Conservation (phyloP, 257 asterid genomes). For the Nicotiana otophora region DNA sequence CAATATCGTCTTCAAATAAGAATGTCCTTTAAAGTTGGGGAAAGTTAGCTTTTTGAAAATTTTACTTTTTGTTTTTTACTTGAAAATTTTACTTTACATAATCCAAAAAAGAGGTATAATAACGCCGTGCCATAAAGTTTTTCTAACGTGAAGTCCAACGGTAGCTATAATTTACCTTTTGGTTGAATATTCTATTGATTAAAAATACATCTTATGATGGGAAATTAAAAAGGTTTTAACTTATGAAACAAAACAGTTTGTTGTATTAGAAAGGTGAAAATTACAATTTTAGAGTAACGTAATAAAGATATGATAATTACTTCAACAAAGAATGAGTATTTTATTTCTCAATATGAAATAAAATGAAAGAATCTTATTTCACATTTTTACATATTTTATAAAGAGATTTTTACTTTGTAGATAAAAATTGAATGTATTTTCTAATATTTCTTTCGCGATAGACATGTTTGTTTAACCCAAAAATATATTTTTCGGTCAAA, state of each 20-base stretch:
- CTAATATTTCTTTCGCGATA: not conserved
- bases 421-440: not conserved
- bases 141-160: not conserved
- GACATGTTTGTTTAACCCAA: not conserved
- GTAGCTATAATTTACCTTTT: not conserved
- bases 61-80: not conserved
- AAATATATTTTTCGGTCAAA: no score
- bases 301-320: not conserved
- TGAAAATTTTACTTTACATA: not conserved
- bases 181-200: not conserved
- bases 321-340: not conserved
- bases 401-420: not conserved
- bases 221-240: not conserved
- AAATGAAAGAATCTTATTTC: not conserved
- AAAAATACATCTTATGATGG: not conserved
- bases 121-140: not conserved
- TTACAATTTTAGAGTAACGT: not conserved
- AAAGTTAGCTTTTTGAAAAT: not conserved
- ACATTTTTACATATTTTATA: not conserved
- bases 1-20: not conserved
- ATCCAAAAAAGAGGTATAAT: not conserved
- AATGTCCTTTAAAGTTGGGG: not conserved
- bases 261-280: not conserved
- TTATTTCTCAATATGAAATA: not conserved
- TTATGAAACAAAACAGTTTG: not conserved